Percentiles rank a stretch among this genome's conserved stretches.
These are phyloP conservation scores for Rutidosis leptorrhynchoides DNA, from an alignment of 129 eudicot genomes.

Conservation along the genomic window DNA sequence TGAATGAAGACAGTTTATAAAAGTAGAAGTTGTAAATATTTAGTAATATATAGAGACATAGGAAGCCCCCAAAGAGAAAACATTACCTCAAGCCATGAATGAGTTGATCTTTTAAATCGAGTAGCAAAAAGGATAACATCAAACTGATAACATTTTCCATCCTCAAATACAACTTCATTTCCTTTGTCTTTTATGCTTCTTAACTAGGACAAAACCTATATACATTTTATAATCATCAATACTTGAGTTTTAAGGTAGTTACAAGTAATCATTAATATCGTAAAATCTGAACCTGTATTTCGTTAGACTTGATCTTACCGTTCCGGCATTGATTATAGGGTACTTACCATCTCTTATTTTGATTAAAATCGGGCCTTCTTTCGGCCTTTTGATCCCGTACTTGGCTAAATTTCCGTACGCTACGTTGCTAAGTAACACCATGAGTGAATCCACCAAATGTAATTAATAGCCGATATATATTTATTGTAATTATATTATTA, in stretches of 20 bases:
- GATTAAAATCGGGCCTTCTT: conserved; percentile 51
- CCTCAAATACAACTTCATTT: conserved; percentile 39
- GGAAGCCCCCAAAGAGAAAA: not conserved
- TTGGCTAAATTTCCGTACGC: conserved; percentile 52
- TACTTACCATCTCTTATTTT: conserved; percentile 60
- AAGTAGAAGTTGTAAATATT: not conserved
- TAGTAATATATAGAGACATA: too few species aligned
- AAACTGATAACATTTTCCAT: conserved; percentile 47
- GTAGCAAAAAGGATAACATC: conserved; percentile 73
- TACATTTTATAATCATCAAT: not conserved
- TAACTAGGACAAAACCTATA: conserved; percentile 63
- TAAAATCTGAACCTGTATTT: conserved; percentile 47
- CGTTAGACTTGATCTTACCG: conserved; percentile 55
- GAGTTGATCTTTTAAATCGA: conserved; percentile 63
- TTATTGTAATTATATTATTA: too few species aligned
- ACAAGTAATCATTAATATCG: not conserved
- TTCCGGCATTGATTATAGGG: conserved; percentile 59
- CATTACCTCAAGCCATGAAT: conserved; percentile 29
- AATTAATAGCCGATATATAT: too few species aligned
- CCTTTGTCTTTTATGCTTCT: conserved; percentile 34
- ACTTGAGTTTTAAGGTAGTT: not conserved
- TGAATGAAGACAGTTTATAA: not conserved
- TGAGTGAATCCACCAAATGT: conserved; percentile 40
- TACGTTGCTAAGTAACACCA: conserved; percentile 47
- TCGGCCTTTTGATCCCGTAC: conserved; percentile 55